Conservation (phyloP, 1,284 basidiomycete species). For the Sphaerobolus stellatus region DNA sequence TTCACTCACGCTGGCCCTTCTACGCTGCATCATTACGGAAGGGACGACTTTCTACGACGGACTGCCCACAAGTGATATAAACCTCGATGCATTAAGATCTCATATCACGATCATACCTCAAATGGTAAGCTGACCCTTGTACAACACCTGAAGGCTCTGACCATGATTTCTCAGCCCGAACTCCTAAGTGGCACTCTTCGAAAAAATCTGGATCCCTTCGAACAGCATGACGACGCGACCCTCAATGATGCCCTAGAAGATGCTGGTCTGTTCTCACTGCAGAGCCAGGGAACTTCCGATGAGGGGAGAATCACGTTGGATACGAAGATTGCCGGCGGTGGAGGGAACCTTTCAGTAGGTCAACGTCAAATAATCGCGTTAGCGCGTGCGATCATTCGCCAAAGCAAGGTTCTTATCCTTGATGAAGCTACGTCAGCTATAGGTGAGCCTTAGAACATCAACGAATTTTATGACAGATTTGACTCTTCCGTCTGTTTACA, state of each 20-base stretch:
- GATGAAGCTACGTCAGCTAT: constrained; percentile 44
- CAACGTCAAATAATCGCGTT: constrained; percentile 43
- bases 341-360: constrained; percentile 38
- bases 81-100: constrained; percentile 41
- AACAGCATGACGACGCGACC: constrained; percentile 44
- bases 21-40: constrained; percentile 40
- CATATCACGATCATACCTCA: constrained; percentile 47
- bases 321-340: constrained; percentile 20
- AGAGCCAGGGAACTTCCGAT: constrained; percentile 16
- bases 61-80: constrained; percentile 27
- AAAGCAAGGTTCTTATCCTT: constrained; percentile 44
- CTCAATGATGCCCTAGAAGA: constrained; percentile 47
- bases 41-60: constrained; percentile 37
- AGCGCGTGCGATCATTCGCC: constrained; percentile 43
- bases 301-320: constrained; percentile 22
- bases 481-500: too few relatives aligned
- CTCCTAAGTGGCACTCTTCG: constrained; percentile 23
- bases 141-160: too few relatives aligned
- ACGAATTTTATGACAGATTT: too few relatives aligned
- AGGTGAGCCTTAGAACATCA: too few relatives aligned
- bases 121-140: too few relatives aligned
- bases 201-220: constrained; percentile 38
- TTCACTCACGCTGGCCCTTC: constrained; percentile 38
- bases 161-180: constrained; percentile 44
- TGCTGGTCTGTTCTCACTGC: constrained; percentile 35